phyloP scores from a whole-genome alignment of 352 stramenopile genomes.

The Pythium volutum region DNA sequence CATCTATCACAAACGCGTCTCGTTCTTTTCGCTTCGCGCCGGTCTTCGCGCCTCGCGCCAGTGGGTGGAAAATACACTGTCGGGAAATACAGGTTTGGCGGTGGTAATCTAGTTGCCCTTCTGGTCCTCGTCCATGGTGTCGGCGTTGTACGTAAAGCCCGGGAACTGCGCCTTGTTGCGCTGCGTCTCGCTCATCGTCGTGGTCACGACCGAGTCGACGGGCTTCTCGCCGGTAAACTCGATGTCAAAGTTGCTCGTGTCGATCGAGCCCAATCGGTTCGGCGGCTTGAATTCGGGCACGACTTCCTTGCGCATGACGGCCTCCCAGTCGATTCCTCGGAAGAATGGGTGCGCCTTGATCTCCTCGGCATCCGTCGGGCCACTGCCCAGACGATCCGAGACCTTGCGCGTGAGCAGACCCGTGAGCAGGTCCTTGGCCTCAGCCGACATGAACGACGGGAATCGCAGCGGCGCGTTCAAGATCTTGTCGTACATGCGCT shows the following conservation, averaged over 20 bases:
- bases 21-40: background rate
- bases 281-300: constrained; percentile 91
- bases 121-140: constrained; percentile 85
- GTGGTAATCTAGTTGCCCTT: constrained; percentile 62
- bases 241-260: constrained; percentile 94
- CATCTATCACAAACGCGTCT: constrained; percentile 19
- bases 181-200: constrained; percentile 88
- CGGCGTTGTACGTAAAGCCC: constrained; percentile 89
- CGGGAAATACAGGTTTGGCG: constrained; percentile 11
- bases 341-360: constrained; percentile 94
- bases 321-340: constrained; percentile 90
- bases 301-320: constrained; percentile 84
- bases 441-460: constrained; percentile 88
- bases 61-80: constrained; percentile 11
- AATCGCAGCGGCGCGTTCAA: constrained; percentile 88
- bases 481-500: constrained; percentile 95
- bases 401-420: constrained; percentile 88
- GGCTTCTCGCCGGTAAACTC: constrained; percentile 93
- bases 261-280: constrained; percentile 84
- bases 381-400: constrained; percentile 81
- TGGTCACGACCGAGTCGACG: constrained; percentile 89
- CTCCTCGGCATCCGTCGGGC: constrained; percentile 85
- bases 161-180: constrained; percentile 90
- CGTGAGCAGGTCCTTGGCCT: constrained; percentile 84
- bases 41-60: constrained; percentile 5